Conservation (phyloP, 805 yeast species). For the Candida endomychidarum region DNA sequence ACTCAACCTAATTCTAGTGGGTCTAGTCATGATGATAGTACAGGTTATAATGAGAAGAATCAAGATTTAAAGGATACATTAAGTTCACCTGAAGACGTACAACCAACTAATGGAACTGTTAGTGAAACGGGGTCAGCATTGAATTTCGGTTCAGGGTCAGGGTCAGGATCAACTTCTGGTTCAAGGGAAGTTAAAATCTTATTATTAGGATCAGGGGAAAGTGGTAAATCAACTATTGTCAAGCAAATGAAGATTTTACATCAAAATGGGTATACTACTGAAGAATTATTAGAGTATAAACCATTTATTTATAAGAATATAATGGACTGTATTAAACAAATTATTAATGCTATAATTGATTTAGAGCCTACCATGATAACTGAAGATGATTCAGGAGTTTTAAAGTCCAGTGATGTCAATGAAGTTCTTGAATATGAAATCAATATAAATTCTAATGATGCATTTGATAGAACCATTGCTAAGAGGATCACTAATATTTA, state of each 20-base stretch:
- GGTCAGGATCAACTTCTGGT: slow-evolving; percentile 11
- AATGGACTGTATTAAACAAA: slow-evolving; percentile 69
- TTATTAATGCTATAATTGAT: slow-evolving; percentile 64
- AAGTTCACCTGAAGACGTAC: slow-evolving; percentile 1
- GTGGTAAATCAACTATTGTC: slow-evolving; percentile 77
- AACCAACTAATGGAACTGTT: background rate
- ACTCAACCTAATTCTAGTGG: slow-evolving; percentile 8
- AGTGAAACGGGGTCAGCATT: slow-evolving; percentile 1
- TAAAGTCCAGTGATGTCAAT: slow-evolving; percentile 35
- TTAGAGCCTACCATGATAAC: slow-evolving; percentile 42
- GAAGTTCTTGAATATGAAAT: slow-evolving; percentile 46
- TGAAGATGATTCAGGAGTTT: slow-evolving; percentile 8
- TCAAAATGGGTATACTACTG: slow-evolving; percentile 66
- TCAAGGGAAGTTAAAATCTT: slow-evolving; percentile 65
- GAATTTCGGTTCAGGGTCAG: no score
- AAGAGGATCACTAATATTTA: slow-evolving; percentile 52
- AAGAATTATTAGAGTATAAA: slow-evolving; percentile 71
- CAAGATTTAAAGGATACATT: slow-evolving; percentile 8
- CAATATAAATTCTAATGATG: slow-evolving; percentile 52
- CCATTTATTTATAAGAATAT: slow-evolving; percentile 79
- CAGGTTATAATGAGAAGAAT: slow-evolving; percentile 15
- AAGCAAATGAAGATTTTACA: slow-evolving; percentile 81
- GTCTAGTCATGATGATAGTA: slow-evolving; percentile 15
- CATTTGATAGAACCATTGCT: slow-evolving; percentile 52
- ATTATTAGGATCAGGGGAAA: slow-evolving; percentile 83